phyloP scores from a whole-genome alignment of 805 yeast species.

The Spathaspora hagerdaliae region DNA sequence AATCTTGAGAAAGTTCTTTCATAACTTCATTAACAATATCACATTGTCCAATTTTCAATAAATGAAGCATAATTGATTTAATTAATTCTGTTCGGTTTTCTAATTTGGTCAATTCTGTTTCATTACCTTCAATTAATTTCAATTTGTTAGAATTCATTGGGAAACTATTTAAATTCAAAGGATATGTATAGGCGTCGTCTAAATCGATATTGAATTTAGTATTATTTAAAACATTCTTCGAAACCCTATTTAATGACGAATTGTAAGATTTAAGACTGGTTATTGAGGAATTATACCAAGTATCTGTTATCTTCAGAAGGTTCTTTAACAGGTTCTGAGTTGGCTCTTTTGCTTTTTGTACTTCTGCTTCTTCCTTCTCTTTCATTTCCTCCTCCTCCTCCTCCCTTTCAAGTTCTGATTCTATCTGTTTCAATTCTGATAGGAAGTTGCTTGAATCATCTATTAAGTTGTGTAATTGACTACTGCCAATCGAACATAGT shows the following conservation, averaged over 20 bases:
- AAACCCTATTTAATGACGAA: constrained; percentile 29
- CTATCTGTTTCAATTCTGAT: constrained; percentile 19
- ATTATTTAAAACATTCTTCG: constrained; percentile 26
- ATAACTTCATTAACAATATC: constrained; percentile 29
- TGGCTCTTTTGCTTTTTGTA: neutral
- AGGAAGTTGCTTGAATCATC: constrained; percentile 20
- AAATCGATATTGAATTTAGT: constrained; percentile 26
- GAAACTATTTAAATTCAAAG: constrained; percentile 25
- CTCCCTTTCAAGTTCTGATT: constrained; percentile 14
- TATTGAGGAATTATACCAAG: constrained; percentile 38
- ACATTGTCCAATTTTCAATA: constrained; percentile 38
- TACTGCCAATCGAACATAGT: constrained; percentile 20
- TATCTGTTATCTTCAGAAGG: constrained; percentile 7
- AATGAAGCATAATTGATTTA: constrained; percentile 35
- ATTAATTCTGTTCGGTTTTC: constrained; percentile 27
- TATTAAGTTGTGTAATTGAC: constrained; percentile 15
- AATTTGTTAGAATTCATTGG: constrained; percentile 15
- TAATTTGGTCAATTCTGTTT: constrained; percentile 4
- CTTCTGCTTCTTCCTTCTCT: constrained; percentile 4
- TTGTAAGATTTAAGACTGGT: constrained; percentile 30
- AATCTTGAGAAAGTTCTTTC: constrained; percentile 14
- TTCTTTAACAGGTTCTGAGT: neutral
- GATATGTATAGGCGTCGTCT: constrained; percentile 41
- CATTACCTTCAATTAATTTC: constrained; percentile 3
- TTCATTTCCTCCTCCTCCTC: constrained; percentile 1